These are phyloP conservation scores for Domatiomyces globalis DNA, from an alignment of 2,329 filamentous ascomycete species.

Conservation along the genomic window DNA sequence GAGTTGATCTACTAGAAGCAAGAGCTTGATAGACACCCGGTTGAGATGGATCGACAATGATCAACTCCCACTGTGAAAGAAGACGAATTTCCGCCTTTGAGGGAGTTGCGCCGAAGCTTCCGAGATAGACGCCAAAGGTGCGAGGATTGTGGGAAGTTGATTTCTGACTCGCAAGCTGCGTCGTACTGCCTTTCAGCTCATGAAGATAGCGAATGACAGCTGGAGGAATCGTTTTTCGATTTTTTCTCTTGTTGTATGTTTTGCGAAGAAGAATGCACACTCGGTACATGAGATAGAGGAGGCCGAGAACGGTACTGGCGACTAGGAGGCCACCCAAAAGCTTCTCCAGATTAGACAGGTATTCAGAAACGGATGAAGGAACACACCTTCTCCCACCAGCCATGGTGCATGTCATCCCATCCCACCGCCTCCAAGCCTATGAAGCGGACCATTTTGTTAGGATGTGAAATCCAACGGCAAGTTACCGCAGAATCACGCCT, in stretches of 20 bases:
- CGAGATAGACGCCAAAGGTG: constrained; percentile 32
- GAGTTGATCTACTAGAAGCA: neutral
- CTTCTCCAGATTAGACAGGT: constrained; percentile 18
- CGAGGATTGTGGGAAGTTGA: constrained; percentile 18
- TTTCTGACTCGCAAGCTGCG: neutral
- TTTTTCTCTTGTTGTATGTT: constrained; percentile 3
- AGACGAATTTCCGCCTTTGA: constrained; percentile 13
- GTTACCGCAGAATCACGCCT: neutral
- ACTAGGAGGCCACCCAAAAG: constrained; percentile 25
- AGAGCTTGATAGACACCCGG: constrained; percentile 25
- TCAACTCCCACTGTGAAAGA: neutral
- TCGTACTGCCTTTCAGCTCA: neutral
- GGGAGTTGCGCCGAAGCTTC: constrained; percentile 23
- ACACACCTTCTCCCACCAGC: constrained; percentile 33
- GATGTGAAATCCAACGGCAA: neutral
- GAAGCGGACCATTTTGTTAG: neutral
- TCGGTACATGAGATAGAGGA: constrained; percentile 12
- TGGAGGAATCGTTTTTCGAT: neutral
- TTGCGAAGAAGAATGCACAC: neutral
- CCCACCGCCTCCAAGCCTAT: constrained; percentile 14
- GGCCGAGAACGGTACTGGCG: constrained; percentile 20
- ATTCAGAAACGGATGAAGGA: constrained; percentile 1
- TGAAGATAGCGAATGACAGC: neutral
- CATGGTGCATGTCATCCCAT: constrained; percentile 24
- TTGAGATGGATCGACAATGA: constrained; percentile 31